Evolutionary conservation across 2,329 filamentous ascomycete species (phyloP).

Genomic region (Ploettnerulaceae sp.): DNA sequence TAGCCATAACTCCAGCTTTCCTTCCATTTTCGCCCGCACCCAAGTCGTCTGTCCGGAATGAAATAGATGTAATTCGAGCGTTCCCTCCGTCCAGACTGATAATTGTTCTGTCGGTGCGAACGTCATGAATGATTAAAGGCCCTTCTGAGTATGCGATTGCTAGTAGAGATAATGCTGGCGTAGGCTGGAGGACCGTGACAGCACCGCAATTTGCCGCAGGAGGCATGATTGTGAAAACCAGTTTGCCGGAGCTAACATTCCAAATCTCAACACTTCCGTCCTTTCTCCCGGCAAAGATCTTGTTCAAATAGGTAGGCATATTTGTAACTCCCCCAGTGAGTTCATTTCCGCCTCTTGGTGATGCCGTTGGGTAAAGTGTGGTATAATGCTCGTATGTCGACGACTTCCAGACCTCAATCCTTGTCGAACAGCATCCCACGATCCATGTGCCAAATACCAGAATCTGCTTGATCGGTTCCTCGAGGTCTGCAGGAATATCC

Average conservation of each 20-base stretch:
- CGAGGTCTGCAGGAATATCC: conserved; percentile 57
- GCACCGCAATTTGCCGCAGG: conserved; percentile 66
- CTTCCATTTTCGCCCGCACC: conserved; percentile 85
- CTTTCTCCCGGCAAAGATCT: conserved; percentile 80
- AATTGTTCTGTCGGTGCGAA: conserved; percentile 70
- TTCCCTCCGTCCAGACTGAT: conserved; percentile 65
- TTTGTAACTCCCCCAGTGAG: conserved; percentile 76
- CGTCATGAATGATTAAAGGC: conserved; percentile 72
- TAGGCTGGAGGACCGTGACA: conserved; percentile 82
- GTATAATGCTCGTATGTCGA: conserved; percentile 84
- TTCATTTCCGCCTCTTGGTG: conserved; percentile 54
- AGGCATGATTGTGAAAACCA: conserved; percentile 85
- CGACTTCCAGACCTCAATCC: conserved; percentile 87
- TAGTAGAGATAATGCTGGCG: conserved; percentile 77
- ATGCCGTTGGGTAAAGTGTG: conserved; percentile 58
- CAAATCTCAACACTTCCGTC: conserved; percentile 95
- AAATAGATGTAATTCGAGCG: conserved; percentile 71
- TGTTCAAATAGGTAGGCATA: conserved; percentile 95
- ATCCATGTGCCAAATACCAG: conserved; percentile 89
- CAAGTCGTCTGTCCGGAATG: conserved; percentile 83
- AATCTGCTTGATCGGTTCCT: conserved; percentile 71
- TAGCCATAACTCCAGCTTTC: conserved; percentile 89
- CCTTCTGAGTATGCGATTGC: conserved; percentile 84
- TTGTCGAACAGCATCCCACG: conserved; percentile 68
- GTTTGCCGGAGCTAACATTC: conserved; percentile 89